Base-by-base conservation (phyloP, 306 rosid genomes). In the Canavalia ensiformis region DNA sequence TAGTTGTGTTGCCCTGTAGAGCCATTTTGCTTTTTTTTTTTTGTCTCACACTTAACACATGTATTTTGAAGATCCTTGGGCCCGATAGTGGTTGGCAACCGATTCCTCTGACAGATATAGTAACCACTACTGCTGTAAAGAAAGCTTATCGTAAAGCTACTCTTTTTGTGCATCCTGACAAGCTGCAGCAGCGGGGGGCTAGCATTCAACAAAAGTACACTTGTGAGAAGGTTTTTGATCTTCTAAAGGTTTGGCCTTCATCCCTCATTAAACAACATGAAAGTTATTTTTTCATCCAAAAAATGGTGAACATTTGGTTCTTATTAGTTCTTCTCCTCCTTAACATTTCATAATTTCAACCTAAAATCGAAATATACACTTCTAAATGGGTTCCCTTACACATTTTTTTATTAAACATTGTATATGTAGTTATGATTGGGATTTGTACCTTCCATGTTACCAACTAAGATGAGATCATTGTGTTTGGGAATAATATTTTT, bases 141-240 rank as follows among this genome's bases (percentile, higher is more conserved):
- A 95, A 89, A 85, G 94, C 97, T 76, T 93, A 93, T 74, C 97
- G 95, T 12, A 91, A 88, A 87, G 97, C 97, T 42, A 94, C 99
- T 67, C 97, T 93, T 69, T 91, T 64, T 44, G 97, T 95, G 79
- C 99, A 95, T 84, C 99, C 97, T 18, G 99, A 95, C 91, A 95
- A 91, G 83, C 75, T 95, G 85, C 99, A 95, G 85, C 99, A 95
- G 87, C 90, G 99, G 31, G 97, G 99, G 13, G 99, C 97, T 46
- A 93, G 87, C 89, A 90, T 91, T 77, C 97, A 91, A 83, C 99
- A 95, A 59, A 95, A 92, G 86, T 90, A 91, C 90, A 83, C 70
- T 34, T 95, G 97, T 66, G 99, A 95, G 85, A 95, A 95, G 90
- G 99, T 93, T 88, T 95, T 92, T 63, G 97, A 95, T 91, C 99